A percentile compares a stretch with the other conserved stretches of the same genome.
phyloP scores from a whole-genome alignment of 106 monocot genomes.

The Acorus gramineus region DNA sequence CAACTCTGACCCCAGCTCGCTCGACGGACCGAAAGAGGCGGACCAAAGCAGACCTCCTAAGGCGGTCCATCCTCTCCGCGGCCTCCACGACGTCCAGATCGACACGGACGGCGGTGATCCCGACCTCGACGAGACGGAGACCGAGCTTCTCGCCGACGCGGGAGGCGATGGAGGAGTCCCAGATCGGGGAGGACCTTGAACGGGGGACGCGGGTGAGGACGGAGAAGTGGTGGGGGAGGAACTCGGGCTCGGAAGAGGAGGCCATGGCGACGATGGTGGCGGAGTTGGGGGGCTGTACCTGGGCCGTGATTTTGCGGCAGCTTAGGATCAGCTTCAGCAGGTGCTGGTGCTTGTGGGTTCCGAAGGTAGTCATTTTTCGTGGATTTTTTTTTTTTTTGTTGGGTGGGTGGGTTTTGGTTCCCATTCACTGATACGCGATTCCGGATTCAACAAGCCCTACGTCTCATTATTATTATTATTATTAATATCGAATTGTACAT shows the following conservation, averaged over 20 bases:
- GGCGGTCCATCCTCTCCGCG: too few species aligned
- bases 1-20: too few species aligned
- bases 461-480: too few species aligned
- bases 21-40: too few species aligned
- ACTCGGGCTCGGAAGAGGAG: conserved; percentile 35
- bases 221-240: conserved; percentile 9
- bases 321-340: conserved; percentile 27
- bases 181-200: conserved; percentile 7
- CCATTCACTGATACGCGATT: too few species aligned
- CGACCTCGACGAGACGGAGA: conserved; percentile 15
- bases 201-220: conserved; percentile 22
- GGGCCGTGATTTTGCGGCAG: conserved; percentile 32
- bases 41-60: too few species aligned
- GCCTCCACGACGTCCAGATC: conserved; percentile 12
- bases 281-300: conserved; percentile 15
- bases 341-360: background rate
- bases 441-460: too few species aligned
- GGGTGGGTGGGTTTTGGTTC: too few species aligned
- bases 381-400: too few species aligned
- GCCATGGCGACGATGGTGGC: conserved; percentile 32
- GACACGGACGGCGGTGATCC: conserved; percentile 18
- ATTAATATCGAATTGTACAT: too few species aligned
- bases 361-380: too few species aligned
- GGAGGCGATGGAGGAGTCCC: conserved; percentile 21
- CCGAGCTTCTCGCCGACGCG: conserved; percentile 35